Evolutionary conservation across 345 rosid species (phyloP).

Genomic region (Anastatica hierochuntica): DNA sequence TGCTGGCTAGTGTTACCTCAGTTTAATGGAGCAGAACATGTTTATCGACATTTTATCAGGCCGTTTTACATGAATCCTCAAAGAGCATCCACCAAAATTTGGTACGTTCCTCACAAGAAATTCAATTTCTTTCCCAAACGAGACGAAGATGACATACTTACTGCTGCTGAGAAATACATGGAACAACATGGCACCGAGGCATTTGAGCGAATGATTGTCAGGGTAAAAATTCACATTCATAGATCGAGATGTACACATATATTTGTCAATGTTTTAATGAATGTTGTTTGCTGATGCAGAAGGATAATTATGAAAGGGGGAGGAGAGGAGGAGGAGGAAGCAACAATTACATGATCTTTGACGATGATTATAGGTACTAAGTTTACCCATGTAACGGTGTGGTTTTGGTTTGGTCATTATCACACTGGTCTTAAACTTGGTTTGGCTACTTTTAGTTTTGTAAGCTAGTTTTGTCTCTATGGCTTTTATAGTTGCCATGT

Average conservation of each 20-base stretch:
- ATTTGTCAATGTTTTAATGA: not conserved
- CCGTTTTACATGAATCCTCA: slow-evolving; percentile 66
- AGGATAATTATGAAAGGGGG: slow-evolving; percentile 52
- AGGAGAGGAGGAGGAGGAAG: slow-evolving; percentile 38
- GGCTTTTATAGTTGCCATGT: not conserved
- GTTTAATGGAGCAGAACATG: slow-evolving; percentile 89
- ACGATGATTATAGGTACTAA: slow-evolving; percentile 71
- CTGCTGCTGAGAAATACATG: slow-evolving; percentile 81
- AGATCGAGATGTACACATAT: no score
- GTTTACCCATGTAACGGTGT: no score
- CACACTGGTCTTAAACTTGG: slow-evolving; percentile 8
- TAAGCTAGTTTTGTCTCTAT: not conserved
- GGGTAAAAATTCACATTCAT: slow-evolving; percentile 32
- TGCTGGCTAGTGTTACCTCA: slow-evolving; percentile 93
- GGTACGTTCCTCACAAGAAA: slow-evolving; percentile 84
- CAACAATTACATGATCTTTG: slow-evolving; percentile 61
- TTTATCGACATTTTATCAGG: slow-evolving; percentile 72
- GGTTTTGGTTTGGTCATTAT: not conserved
- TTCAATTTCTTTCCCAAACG: slow-evolving; percentile 43
- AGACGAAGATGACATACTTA: slow-evolving; percentile 53
- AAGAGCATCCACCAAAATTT: slow-evolving; percentile 54
- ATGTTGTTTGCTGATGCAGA: slow-evolving; percentile 33
- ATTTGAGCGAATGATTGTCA: slow-evolving; percentile 67
- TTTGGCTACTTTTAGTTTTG: not conserved
- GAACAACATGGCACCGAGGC: slow-evolving; percentile 79